phyloP scores from a whole-genome alignment of 192 early-diverging fungal genomes.

The Gamsiella multidivaricata region DNA sequence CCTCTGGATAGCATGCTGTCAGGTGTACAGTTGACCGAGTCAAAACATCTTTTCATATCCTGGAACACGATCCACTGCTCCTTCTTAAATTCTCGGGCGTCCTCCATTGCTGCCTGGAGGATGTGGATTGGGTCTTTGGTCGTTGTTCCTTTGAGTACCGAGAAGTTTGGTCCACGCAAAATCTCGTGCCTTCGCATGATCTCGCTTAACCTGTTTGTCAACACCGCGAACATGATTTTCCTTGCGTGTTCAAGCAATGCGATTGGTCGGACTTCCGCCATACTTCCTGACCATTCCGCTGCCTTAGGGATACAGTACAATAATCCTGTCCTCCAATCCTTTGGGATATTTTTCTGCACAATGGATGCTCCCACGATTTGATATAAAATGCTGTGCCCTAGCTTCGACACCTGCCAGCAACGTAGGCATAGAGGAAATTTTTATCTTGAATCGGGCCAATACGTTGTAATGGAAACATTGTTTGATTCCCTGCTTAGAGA shows the following conservation, averaged over 20 bases:
- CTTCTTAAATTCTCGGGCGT: conserved; percentile 19
- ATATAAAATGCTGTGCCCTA: background rate
- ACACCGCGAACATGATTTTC: conserved; percentile 15
- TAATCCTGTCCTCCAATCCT: conserved; percentile 7
- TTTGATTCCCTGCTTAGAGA: no score
- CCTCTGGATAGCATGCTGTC: conserved; percentile 5
- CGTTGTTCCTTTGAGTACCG: conserved; percentile 26
- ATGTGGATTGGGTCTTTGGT: conserved; percentile 33
- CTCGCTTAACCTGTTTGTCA: background rate
- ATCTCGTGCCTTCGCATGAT: conserved; percentile 2
- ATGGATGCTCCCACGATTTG: conserved; percentile 8
- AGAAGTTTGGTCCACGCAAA: conserved; percentile 20
- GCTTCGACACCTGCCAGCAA: no score
- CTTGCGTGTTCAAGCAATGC: conserved; percentile 19
- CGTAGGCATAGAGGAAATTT: no score
- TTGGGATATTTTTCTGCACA: background rate
- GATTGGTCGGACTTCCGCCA: conserved; percentile 14
- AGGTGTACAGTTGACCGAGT: conserved; percentile 15
- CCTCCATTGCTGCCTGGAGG: conserved; percentile 18
- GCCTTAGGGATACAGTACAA: conserved; percentile 32
- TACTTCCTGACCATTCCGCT: conserved; percentile 8
- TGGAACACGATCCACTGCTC: conserved; percentile 24
- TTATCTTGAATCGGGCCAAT: no score
- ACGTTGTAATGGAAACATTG: no score
- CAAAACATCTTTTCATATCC: conserved; percentile 27